phyloP scores from a whole-genome alignment of 2,329 filamentous ascomycete genomes.

The Cercospora janseana region DNA sequence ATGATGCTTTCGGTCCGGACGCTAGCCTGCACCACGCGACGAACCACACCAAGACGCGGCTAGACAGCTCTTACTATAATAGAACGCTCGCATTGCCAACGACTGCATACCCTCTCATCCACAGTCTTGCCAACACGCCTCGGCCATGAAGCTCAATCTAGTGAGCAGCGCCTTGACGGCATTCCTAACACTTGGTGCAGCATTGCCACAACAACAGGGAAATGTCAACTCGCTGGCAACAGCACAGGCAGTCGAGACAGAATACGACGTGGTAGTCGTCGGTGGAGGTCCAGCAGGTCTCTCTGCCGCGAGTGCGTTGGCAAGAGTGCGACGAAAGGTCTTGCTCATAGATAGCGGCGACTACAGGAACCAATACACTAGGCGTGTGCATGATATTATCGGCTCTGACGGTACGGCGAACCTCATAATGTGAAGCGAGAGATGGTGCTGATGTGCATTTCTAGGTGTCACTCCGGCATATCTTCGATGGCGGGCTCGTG shows the following conservation, averaged over 20 bases:
- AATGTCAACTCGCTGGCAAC: background rate
- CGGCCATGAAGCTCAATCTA: conserved; percentile 13
- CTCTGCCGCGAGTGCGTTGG: conserved; percentile 26
- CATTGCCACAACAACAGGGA: background rate
- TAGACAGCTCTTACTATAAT: background rate
- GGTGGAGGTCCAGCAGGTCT: conserved; percentile 27
- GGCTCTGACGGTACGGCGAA: conserved; percentile 21
- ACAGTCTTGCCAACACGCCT: background rate
- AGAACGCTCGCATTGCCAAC: background rate
- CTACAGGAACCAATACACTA: conserved; percentile 28
- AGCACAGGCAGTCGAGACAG: conserved; percentile 5
- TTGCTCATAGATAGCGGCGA: conserved; percentile 24
- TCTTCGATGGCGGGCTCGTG: conserved; percentile 21
- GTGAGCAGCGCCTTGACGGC: conserved; percentile 6
- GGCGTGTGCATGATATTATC: conserved; percentile 23
- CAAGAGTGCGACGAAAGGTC: conserved; percentile 25
- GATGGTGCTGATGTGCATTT: background rate
- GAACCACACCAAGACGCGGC: background rate
- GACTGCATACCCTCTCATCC: background rate
- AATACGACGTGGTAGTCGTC: conserved; percentile 22
- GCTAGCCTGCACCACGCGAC: background rate
- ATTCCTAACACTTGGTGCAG: background rate
- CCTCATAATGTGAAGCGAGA: background rate
- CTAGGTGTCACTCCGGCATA: conserved; percentile 22
- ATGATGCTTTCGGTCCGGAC: conserved; percentile 2